Evolutionary conservation across 1,284 basidiomycete genomes (phyloP), one percentile per base, ranked within the genome.

Genomic region (Trametes polyzona): DNA sequence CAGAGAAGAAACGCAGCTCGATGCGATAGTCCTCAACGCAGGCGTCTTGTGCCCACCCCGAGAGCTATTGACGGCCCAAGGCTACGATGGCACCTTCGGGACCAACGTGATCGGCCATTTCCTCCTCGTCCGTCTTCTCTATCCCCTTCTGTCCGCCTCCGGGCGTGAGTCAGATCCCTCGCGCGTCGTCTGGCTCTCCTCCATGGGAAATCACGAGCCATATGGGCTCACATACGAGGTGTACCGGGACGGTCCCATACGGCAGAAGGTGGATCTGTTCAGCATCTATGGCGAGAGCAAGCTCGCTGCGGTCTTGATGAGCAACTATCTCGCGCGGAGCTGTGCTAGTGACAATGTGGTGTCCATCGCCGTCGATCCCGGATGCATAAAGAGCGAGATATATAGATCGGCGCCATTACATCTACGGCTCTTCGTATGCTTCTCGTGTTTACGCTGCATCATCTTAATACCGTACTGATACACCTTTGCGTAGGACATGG

Each of bases 11-110:
- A 56, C 51, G 1, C 66, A 69, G 39, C 60, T 78, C 4, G 71
- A 79, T 43, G 59, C 74, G 21, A 63, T 75, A 2, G 67, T 70
- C 61, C 68, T 71, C 43, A 73, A 71, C 42, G 83, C 72, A 2
- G 87, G 86, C 5, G 76, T 90, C 8, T 84, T 87, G 82, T 64
- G 69, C 0, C 72, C 75, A 4, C 78, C 82, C 1, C 17, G 0
- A 9, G 75, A 79, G 5, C 58, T 70, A 52, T 57, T 77, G 35
- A 86, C 84, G 1, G 69, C 71, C 19, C 79, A 88, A 55, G 82
- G 82, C 3, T 84, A 83, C 64, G 83, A 87, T 42, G 66, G 84
- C 3, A 83, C 86, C 63, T 85, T 84, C 54, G 86, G 84, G 0
- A 84, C 83, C 9, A 88, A 87, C 65, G 76, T 78, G 27, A 67